Conservation (phyloP, 192 early-diverging fungal species). For the Coemansia asiatica region DNA sequence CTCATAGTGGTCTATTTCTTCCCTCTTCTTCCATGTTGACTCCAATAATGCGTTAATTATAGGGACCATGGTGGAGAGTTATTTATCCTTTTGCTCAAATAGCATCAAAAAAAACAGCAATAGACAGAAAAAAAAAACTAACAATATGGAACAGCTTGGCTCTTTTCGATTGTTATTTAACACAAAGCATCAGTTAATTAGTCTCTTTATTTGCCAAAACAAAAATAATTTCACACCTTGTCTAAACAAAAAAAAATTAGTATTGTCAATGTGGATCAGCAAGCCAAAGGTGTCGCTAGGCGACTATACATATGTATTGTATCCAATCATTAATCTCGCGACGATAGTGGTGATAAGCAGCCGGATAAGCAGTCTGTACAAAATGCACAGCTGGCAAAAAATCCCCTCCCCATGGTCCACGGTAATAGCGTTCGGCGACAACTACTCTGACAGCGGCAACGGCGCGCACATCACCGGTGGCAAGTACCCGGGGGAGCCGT, state of each 20-base stretch:
- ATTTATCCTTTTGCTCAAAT: no score
- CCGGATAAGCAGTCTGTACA: slow-evolving; percentile 34
- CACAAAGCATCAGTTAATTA: neutral
- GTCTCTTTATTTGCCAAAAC: neutral
- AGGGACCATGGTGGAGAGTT: neutral
- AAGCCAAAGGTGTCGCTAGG: slow-evolving; percentile 37
- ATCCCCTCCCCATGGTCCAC: slow-evolving; percentile 52
- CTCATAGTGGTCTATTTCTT: neutral
- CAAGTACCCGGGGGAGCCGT: slow-evolving; percentile 51
- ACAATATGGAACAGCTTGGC: neutral
- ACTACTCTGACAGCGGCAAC: slow-evolving; percentile 50
- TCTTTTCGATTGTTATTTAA: neutral
- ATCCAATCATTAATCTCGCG: slow-evolving; percentile 42
- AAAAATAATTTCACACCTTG: neutral
- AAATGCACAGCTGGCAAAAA: slow-evolving; percentile 17
- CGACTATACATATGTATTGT: slow-evolving; percentile 45
- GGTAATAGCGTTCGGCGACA: slow-evolving; percentile 50
- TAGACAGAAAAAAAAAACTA: neutral
- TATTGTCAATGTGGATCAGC: slow-evolving; percentile 30
- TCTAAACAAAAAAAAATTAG: neutral
- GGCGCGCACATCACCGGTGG: slow-evolving; percentile 50
- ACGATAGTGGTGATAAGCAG: slow-evolving; percentile 43
- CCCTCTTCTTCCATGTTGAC: neutral
- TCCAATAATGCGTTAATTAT: neutral
- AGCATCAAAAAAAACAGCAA: neutral